A percentile compares a stretch with the other conserved stretches of the same genome.
Evolutionary conservation across 2,329 filamentous ascomycete genomes (phyloP).

Genomic region (Diaporthe ilicicola): DNA sequence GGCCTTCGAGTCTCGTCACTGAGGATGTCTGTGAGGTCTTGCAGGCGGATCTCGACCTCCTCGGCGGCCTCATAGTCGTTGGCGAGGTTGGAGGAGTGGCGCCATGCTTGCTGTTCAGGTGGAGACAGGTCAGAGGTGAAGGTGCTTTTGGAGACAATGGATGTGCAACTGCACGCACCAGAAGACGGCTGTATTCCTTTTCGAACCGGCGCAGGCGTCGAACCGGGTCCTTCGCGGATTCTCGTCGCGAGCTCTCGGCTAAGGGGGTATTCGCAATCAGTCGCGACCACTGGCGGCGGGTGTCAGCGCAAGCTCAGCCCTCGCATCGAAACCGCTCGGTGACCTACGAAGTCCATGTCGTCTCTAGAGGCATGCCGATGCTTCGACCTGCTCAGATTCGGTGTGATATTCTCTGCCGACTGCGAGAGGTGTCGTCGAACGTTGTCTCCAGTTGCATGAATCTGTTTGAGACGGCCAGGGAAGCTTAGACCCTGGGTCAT

Average conservation of each 20-base stretch:
- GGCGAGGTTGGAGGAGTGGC: conserved; percentile 67
- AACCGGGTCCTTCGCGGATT: conserved; percentile 69
- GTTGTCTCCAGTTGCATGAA: conserved; percentile 23
- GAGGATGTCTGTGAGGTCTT: conserved; percentile 75
- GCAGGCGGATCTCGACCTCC: conserved; percentile 68
- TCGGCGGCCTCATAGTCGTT: conserved; percentile 69
- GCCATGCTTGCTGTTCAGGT: conserved; percentile 62
- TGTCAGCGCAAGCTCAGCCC: conserved; percentile 27
- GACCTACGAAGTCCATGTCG: conserved; percentile 35
- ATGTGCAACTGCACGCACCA: conserved; percentile 53
- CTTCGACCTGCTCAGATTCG: conserved; percentile 2
- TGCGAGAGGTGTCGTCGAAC: conserved; percentile 16
- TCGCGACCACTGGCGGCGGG: conserved; percentile 66
- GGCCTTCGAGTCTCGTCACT: conserved; percentile 89
- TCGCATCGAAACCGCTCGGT: background rate
- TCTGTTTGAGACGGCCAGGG: conserved; percentile 21
- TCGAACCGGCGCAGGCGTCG: conserved; percentile 73
- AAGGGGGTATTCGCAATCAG: conserved; percentile 70
- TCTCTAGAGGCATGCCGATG: conserved; percentile 33
- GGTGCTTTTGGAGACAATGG: background rate
- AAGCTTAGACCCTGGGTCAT: conserved; percentile 19
- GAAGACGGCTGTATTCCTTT: conserved; percentile 69
- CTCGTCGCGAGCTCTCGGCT: conserved; percentile 63
- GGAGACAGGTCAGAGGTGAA: conserved; percentile 31
- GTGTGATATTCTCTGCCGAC: background rate